Evolutionary conservation across 73 alveolate species (phyloP), one percentile per base, ranked within the genome.

Genomic region (Loxodes magnus): DNA sequence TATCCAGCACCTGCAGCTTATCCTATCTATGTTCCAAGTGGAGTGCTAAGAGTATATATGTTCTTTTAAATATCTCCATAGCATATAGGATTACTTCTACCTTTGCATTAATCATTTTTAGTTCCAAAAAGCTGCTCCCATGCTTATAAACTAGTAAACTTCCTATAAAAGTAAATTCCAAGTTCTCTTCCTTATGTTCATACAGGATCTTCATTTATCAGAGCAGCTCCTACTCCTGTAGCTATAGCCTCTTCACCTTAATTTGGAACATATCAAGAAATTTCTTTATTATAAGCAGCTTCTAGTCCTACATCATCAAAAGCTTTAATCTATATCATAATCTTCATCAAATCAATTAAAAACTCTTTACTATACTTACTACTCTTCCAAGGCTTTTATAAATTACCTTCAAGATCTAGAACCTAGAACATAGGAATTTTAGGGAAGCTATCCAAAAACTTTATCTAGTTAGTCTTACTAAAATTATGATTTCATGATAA

Each of bases 1-100:
- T 90, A 90, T 16, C 98, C 98, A 15, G 94, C 92, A 0, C 98
- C 98, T 12, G 94, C 67, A 23, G 98, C 96, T 48, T 90, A 77
- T 2, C 96, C 96, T 14, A 90, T 77, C 63, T 51, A 70, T 4
- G 92, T 89, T 37, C 92, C 83, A 35, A 90, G 58, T 3, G 96
- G 95, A 4, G 98, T 85, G 19, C 92, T 76, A 10, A 90, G 94
- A 4, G 96, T 86, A 17, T 64, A 85, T 38, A 83, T 77, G 52
- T 90, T 90, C 42, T 67, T 64, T 48, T 59, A 83, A 30, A 66
- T 44, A 24, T 75, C 56, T 56, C 98, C 95, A 49, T 90, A 90
- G 63, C 86, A 96, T 29, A 90, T 94, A 23, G 95, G 98, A 95
- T 86, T 73, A 52, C 86, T 71, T 54, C 94, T 76, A 0, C 98